Evolutionary conservation across 2,329 filamentous ascomycete species (phyloP).

Genomic region (Epichloe amarillans): DNA sequence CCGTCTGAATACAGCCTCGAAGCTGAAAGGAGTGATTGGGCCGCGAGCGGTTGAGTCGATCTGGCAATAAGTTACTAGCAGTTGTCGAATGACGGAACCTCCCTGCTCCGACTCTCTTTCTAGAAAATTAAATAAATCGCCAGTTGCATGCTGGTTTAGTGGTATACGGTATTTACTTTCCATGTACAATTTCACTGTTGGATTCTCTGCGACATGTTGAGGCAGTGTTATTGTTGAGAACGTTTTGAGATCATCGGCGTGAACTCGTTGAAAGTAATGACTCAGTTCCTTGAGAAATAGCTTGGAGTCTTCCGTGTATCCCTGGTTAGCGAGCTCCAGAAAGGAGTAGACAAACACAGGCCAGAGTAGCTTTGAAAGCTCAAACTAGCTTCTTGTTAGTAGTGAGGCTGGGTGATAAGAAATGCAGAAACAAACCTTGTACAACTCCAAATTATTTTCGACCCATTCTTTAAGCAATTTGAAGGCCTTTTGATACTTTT

Average conservation of each 20-base stretch:
- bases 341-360: conserved; percentile 91
- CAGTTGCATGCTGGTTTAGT: conserved; percentile 73
- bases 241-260: conserved; percentile 65
- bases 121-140: conserved; percentile 73
- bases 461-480: conserved; percentile 68
- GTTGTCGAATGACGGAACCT: conserved; percentile 61
- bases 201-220: conserved; percentile 64
- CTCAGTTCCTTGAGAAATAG: conserved; percentile 59
- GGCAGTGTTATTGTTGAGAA: conserved; percentile 64
- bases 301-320: conserved; percentile 58
- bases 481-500: conserved; percentile 67
- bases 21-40: conserved; percentile 50
- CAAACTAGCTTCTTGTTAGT: conserved; percentile 41
- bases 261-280: conserved; percentile 57
- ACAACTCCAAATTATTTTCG: conserved; percentile 83
- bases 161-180: conserved; percentile 82
- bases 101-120: conserved; percentile 77
- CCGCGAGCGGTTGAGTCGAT: conserved; percentile 46
- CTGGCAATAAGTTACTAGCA: conserved; percentile 51
- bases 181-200: conserved; percentile 66
- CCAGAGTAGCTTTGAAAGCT: conserved; percentile 80
- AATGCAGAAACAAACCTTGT: conserved; percentile 50
- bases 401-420: neutral
- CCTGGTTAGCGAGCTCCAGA: conserved; percentile 61
- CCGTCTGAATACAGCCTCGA: conserved; percentile 44